Conservation (phyloP, 805 yeast genomes). For the Cephaloascus albidus region DNA sequence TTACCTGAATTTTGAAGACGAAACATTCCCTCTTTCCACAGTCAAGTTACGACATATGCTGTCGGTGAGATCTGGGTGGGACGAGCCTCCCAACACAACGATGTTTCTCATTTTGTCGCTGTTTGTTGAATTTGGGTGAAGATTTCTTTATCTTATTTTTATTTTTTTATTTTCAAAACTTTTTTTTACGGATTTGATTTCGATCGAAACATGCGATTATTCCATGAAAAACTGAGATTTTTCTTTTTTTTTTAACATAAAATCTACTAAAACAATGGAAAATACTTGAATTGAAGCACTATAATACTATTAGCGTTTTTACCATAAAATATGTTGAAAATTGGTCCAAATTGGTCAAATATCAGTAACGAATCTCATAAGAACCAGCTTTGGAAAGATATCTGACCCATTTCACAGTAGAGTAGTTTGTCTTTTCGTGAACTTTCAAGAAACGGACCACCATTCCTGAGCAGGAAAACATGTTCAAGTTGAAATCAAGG, state of each 20-base stretch:
- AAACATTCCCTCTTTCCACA: conserved; percentile 61
- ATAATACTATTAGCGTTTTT: too few relatives aligned
- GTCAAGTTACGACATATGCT: conserved; percentile 71
- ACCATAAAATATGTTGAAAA: too few relatives aligned
- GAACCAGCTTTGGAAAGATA: conserved; percentile 70
- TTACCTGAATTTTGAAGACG: conserved; percentile 40
- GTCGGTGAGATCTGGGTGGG: conserved; percentile 73
- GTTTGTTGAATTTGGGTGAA: not conserved
- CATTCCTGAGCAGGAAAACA: conserved; percentile 73
- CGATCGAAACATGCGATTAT: too few relatives aligned
- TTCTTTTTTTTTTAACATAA: too few relatives aligned
- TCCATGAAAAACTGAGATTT: too few relatives aligned
- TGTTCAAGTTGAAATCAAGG: conserved; percentile 56
- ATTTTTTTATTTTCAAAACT: not conserved
- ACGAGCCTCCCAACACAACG: conserved; percentile 82
- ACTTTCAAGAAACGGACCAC: conserved; percentile 67
- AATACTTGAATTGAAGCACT: too few relatives aligned
- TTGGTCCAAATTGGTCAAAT: too few relatives aligned
- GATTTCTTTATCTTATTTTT: too few relatives aligned
- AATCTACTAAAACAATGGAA: too few relatives aligned
- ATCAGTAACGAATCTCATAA: conserved; percentile 66
- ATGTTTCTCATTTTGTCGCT: conserved; percentile 60
- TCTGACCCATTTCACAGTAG: conserved; percentile 81
- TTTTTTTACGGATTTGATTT: too few relatives aligned
- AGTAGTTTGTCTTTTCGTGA: conserved; percentile 46